Evolutionary conservation across 805 yeast genomes (phyloP), one percentile per base, ranked within the genome.

Genomic region (Lachancea mirantina): DNA sequence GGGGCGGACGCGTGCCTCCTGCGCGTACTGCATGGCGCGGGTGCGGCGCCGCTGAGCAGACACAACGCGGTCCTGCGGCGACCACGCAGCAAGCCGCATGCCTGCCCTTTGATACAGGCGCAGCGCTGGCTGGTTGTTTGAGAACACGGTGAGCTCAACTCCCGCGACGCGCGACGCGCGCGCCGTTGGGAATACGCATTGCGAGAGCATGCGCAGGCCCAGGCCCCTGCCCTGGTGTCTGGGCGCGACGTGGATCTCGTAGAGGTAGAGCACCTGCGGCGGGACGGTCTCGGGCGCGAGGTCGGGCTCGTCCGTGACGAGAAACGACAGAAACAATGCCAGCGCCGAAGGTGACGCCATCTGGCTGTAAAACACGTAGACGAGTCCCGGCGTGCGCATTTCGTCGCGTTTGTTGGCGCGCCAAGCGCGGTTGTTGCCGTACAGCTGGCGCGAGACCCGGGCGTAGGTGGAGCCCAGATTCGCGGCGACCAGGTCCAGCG

Each of bases 241-340:
- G n/a, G 36, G 29, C 6, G 38, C 24, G n/a, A 52, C 29, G 25
- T 55, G 61, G 18, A 55, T 44, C 25, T 55, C 61, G 39, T 54
- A 54, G 14, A 55, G 35, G 35, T 52, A 55, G n/a, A 55, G 32
- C n/a, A 55, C 52, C 9, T 21, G 19, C 11, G 37, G 34, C 6
- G 23, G 30, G 7, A 13, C 26, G 18, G 27, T 22, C 5, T 22
- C 20, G 8, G 28, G 33, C 4, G 29, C 29, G n/a, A 49, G 22
- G 6, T 43, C 48, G 13, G 31, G 23, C 30, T 52, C 59, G 29
- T 50, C 50, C 2, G 51, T 44, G n/a, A 46, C 29, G 46, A 51
- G 42, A 22, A 55, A 44, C 10, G 59, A 54, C 21, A 47, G 13
- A 28, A 50, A 55, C 24, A 37, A 26, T 14, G 23, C 19, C 13